phyloP scores from a whole-genome alignment of 148 eudicot genomes.

The Fagopyrum homotropicum region DNA sequence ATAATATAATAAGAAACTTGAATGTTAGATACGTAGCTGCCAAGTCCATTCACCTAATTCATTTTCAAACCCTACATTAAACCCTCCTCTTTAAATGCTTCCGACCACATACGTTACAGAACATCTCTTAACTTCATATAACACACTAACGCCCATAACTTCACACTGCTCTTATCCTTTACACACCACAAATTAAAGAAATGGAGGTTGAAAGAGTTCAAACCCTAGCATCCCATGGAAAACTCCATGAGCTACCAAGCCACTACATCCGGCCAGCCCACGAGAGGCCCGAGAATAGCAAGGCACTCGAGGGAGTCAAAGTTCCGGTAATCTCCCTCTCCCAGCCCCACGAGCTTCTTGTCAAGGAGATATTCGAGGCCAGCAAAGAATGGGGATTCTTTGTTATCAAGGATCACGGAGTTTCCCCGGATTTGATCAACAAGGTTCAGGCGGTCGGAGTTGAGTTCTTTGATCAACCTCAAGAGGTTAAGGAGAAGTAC shows the following conservation, averaged over 20 bases:
- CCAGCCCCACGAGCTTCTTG: constrained; percentile 20
- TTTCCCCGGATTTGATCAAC: constrained; percentile 16
- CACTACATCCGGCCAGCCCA: constrained; percentile 30
- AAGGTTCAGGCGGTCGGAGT: constrained; percentile 24
- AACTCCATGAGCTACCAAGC: constrained; percentile 23
- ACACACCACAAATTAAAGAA: neutral
- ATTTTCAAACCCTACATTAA: too few relatives aligned
- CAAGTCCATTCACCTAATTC: too few relatives aligned
- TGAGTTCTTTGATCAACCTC: constrained; percentile 29
- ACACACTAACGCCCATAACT: neutral
- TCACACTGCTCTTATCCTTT: neutral
- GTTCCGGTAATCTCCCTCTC: constrained; percentile 33
- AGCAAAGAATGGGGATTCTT: constrained; percentile 38
- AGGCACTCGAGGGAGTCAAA: constrained; percentile 28
- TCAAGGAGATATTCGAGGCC: constrained; percentile 24
- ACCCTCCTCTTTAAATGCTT: neutral
- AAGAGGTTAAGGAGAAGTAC: constrained; percentile 31
- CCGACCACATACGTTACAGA: neutral
- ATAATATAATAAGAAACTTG: too few relatives aligned
- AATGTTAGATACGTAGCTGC: too few relatives aligned
- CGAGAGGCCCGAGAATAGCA: constrained; percentile 40
- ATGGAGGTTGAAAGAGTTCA: constrained; percentile 39
- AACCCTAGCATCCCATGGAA: constrained; percentile 11
- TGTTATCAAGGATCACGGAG: constrained; percentile 25
- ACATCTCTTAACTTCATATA: neutral